Conservation (phyloP, 331 rosid genomes). For the Saraca asoca region DNA sequence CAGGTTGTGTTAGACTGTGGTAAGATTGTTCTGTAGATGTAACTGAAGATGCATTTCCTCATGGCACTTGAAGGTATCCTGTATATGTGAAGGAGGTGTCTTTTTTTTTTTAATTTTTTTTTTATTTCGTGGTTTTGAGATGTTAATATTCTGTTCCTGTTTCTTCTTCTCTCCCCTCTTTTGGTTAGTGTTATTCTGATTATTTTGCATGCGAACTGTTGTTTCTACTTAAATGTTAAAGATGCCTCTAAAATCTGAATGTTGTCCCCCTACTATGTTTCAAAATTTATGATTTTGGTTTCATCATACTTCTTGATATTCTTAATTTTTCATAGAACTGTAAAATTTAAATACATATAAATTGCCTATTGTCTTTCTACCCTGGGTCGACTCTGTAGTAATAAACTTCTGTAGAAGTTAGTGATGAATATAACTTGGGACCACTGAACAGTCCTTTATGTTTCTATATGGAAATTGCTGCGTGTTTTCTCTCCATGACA, state of each 20-base stretch:
- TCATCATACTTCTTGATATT: constrained; percentile 10
- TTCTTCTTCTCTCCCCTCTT: constrained; percentile 4
- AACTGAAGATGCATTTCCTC: too few relatives aligned
- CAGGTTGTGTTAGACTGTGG: too few relatives aligned
- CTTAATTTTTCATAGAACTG: constrained; percentile 6
- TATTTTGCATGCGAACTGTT: background rate
- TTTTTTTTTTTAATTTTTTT: too few relatives aligned
- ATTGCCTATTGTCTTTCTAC: background rate
- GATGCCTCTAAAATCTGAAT: background rate
- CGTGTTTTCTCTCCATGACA: constrained; percentile 21
- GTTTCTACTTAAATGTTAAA: constrained; percentile 12
- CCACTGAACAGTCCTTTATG: constrained; percentile 35
- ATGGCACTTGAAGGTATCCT: too few relatives aligned
- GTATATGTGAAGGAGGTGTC: too few relatives aligned
- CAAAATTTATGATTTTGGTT: constrained; percentile 30
- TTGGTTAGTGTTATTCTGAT: constrained; percentile 4
- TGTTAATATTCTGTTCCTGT: constrained; percentile 6
- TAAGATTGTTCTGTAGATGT: too few relatives aligned
- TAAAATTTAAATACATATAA: constrained; percentile 11
- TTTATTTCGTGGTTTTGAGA: constrained; percentile 4
- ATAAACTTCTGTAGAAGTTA: constrained; percentile 12
- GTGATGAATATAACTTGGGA: constrained; percentile 19
- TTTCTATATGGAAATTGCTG: constrained; percentile 24
- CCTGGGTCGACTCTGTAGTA: background rate
- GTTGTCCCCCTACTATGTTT: background rate